Conservation (phyloP, 139 green algal genomes). For the Ettlia oleoabundans region DNA sequence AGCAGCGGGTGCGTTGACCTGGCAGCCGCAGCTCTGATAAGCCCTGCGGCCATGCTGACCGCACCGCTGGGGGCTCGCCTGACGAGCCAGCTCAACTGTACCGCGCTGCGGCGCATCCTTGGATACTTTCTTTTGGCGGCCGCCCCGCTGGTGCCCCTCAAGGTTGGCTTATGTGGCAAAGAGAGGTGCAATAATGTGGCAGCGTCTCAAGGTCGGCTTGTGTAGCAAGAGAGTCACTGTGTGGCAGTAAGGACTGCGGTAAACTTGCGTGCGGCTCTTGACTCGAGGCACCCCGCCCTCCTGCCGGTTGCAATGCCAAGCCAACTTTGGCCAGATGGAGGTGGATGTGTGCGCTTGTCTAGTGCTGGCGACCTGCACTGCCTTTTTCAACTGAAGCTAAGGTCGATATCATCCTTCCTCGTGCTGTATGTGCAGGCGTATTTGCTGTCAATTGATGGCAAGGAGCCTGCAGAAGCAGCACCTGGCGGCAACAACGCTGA, state of each 20-base stretch:
- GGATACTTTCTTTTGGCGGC: slow-evolving; percentile 74
- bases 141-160: slow-evolving; percentile 72
- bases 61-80: slow-evolving; percentile 63
- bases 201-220: too few relatives aligned
- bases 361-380: too few relatives aligned
- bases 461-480: background rate
- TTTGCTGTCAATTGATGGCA: background rate
- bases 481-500: background rate
- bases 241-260: too few relatives aligned
- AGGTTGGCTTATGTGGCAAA: slow-evolving; percentile 30
- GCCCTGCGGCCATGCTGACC: slow-evolving; percentile 57
- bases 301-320: too few relatives aligned
- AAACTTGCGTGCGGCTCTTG: too few relatives aligned
- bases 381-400: background rate
- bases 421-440: background rate
- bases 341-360: too few relatives aligned
- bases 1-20: slow-evolving; percentile 59
- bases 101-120: slow-evolving; percentile 47
- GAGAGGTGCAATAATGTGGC: too few relatives aligned
- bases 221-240: too few relatives aligned
- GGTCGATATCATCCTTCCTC: too few relatives aligned
- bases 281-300: too few relatives aligned
- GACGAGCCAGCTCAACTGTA: slow-evolving; percentile 61
- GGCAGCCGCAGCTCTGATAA: slow-evolving; percentile 61
- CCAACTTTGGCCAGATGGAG: too few relatives aligned